Base-by-base conservation (phyloP, 768 basidiomycete genomes). In the Suillus subaureus region DNA sequence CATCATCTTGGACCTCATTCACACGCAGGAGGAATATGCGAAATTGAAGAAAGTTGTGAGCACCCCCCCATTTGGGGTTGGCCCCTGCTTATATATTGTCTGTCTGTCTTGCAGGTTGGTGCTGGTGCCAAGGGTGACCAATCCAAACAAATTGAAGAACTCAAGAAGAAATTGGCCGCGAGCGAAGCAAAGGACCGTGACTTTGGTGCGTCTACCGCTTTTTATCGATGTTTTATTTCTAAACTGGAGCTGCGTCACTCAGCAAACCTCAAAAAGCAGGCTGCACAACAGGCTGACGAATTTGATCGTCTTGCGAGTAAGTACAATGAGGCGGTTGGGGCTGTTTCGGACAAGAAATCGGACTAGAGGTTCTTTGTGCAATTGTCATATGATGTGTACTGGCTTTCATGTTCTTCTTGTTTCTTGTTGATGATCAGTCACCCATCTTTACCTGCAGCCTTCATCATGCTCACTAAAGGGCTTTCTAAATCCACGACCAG, bases 1-100 rank as follows among this genome's bases (percentile, higher is more conserved):
- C 75, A 92, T 99, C 76, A 87, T 92, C 55, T 88, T 96, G 72
- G 94, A 98, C 75, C 89, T 97, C 69, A 90, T 98, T 68, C 89
- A 93, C 70, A 86, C 89, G 1, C 94, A 97, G 77, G 96, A 96
- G 70, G 88, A 94, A 71, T 93, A 93, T 73, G 88, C 87, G 23
- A 89, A 91, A 71, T 75, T 98, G 66, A 95, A 96, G 82, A 84
- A 89, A 70, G 77, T 80, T 67, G 86, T 80, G 64, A 63, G 71
- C 31, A 26, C 67, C 12, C 6, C n/a, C 39, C 0, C 1, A 11
- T 54, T 31, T 31, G 9, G 52, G 16, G 16, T 28, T 13, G 13
- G 2, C 62, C 1, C 8, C 12, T 45, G 11, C 9, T 56, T 23
- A 60, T 47, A 70, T 21, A 60, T 60, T 6, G 16, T 21, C 26